phyloP scores from a whole-genome alignment of 805 yeast species.

The Pichia californica region DNA sequence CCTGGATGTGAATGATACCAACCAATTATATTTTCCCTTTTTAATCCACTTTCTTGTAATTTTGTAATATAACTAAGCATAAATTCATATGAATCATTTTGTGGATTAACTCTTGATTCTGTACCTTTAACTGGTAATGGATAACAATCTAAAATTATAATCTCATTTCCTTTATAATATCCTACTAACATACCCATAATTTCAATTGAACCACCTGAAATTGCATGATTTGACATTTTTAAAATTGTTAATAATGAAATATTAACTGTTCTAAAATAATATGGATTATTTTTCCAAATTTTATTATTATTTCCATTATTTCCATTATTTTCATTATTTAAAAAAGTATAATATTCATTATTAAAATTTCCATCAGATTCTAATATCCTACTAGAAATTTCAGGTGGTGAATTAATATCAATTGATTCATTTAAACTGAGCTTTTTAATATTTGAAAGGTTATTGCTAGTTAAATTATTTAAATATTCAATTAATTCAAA shows the following conservation, averaged over 20 bases:
- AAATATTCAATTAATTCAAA: background rate
- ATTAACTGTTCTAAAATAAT: conserved; percentile 54
- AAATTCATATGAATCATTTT: conserved; percentile 87
- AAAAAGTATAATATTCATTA: background rate
- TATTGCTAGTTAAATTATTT: background rate
- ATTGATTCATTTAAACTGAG: background rate
- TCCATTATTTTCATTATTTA: background rate
- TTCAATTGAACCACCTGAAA: conserved; percentile 80
- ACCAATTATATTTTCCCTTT: conserved; percentile 77
- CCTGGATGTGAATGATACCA: conserved; percentile 99
- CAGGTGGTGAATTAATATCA: background rate
- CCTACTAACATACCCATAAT: conserved; percentile 96
- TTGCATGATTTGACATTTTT: conserved; percentile 76
- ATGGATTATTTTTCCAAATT: conserved; percentile 55
- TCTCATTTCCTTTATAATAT: conserved; percentile 41
- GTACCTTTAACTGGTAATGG: conserved; percentile 94
- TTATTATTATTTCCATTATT: conserved; percentile 14
- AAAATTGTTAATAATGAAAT: conserved; percentile 65
- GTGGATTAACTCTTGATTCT: conserved; percentile 92
- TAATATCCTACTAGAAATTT: background rate
- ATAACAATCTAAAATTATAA: conserved; percentile 75
- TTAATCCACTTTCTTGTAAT: conserved; percentile 38
- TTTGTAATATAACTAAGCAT: conserved; percentile 78
- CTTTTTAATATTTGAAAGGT: background rate
- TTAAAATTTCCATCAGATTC: background rate